These are phyloP conservation scores for Actinidia chinensis DNA, from an alignment of 179 eudicot genomes.

Conservation along the genomic window DNA sequence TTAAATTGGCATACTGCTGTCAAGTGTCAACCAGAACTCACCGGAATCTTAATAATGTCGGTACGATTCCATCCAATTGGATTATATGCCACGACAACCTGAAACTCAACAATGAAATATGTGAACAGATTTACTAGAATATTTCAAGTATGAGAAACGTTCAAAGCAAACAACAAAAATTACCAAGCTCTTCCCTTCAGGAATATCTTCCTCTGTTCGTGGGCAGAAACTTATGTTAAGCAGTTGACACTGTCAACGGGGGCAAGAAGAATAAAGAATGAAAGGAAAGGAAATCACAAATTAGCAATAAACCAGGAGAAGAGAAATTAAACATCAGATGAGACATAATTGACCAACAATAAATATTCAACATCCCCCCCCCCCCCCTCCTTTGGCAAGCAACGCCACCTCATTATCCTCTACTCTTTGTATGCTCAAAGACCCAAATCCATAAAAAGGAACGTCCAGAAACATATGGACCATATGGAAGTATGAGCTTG, in stretches of 20 bases:
- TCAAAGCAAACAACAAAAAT: conserved; percentile 5
- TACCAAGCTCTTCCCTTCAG: conserved; percentile 81
- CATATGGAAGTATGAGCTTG: no score
- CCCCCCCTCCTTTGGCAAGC: no score
- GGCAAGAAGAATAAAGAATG: background rate
- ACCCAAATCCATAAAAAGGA: background rate
- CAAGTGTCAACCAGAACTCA: conserved; percentile 27
- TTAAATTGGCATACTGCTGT: background rate
- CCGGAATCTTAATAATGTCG: conserved; percentile 71
- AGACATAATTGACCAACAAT: background rate
- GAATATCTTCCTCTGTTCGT: conserved; percentile 66
- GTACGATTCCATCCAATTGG: conserved; percentile 89
- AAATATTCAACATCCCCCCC: no score
- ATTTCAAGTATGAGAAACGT: background rate
- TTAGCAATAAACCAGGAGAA: background rate
- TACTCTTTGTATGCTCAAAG: background rate
- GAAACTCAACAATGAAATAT: conserved; percentile 22
- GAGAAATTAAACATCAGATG: background rate
- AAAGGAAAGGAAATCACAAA: background rate
- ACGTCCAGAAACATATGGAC: background rate
- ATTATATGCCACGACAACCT: conserved; percentile 85
- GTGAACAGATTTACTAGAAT: conserved; percentile 4
- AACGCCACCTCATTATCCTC: background rate
- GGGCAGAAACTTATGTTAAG: conserved; percentile 91
- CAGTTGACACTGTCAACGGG: conserved; percentile 65